Base-by-base conservation (phyloP, 2,329 filamentous ascomycete genomes). In the Basipetospora chlamydospora region DNA sequence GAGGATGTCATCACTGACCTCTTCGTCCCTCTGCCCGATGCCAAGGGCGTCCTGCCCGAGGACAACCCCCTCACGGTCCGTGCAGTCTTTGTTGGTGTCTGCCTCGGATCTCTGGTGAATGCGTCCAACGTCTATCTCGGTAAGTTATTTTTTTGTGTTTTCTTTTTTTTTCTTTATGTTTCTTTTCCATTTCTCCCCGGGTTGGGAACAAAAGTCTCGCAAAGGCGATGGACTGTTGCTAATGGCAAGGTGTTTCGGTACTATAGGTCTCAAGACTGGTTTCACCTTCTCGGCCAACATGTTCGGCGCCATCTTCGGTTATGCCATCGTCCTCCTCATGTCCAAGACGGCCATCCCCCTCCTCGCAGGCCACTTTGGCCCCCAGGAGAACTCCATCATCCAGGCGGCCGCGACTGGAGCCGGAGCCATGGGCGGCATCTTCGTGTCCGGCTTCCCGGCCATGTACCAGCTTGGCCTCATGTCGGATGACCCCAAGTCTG, bases 41-140 rank as follows among this genome's bases (percentile, higher is more conserved):
- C 58, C 21, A 58, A 60, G 44, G 56, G 57, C 13, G 43, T 61
- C n/a, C 46, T 49, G 29, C 60, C 64, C 36, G 60, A 67, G 43
- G 47, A 56, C 10, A 54, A 60, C 42, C 68, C 73, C 35, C 46
- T 77, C 31, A 76, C 70, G 6, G 46, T 68, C 23, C 64, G 72
- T 30, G 70, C 72, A 12, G 53, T 77, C 17, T 39, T 73, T 26
- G 55, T 70, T 23, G 72, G 73, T 31, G 61, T 67, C 38, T 47
- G 68, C 28, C 63, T 73, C 21, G 73, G 73, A 32, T 69, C 65
- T 12, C 58, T 77, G 7, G 70, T 76, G 44, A 74, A 73, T 45
- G 69, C 70, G 8, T 74, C 70, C 40, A 77, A 77, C 47, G 59
- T 77, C 28, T 77, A 77, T 44, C 61, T 77, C 18, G 70, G 70